Base-by-base conservation (phyloP, 2,329 filamentous ascomycete genomes). In the Chaetomiaceae sp. region DNA sequence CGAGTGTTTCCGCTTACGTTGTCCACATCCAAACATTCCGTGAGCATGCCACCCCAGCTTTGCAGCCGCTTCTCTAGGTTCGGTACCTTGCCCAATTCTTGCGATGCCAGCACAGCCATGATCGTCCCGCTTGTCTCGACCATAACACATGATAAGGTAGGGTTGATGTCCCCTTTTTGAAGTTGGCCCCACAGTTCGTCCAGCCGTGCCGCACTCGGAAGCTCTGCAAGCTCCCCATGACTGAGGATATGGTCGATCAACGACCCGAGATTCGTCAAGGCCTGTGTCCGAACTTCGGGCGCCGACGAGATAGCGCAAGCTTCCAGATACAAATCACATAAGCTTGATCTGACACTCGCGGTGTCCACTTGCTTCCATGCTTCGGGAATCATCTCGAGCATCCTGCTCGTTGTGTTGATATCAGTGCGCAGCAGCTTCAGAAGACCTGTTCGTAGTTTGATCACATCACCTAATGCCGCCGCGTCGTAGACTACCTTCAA, bases 71-170 rank as follows among this genome's bases (percentile, higher is more conserved):
- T 46, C 2, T 45, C 53, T 40, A 60, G 32, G 13, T 55, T 29
- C 13, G 34, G 18, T 2, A 40, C 3, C 21, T 10, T 38, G 23
- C 41, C 23, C 5, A 30, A 20, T 25, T 42, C 32, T 32, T n/a
- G 32, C 7, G 48, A 53, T 1, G 51, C 58, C 18, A 73, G 57
- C 4, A 69, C 62, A 0, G 71, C 70, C 32, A 75, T 60, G 11
- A 80, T 65, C 3, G 70, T 68, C 0, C 78, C 78, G 58, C 75
- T 77, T 16, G 69, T 64, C 49, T 75, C 70, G 50, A 79, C 69
- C 27, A 77, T 68, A 2, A 77, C 74, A 50, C 79, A 74, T 7
- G 71, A 72, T 9, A 82, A 67, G 16, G 70, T 67, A 13, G 76
- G 75, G 53, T 73, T 79, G 55, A 78, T 66, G 0, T 71, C 62